These are phyloP conservation scores for Clonostachys sp. DNA, from an alignment of 2,329 filamentous ascomycete species.

Conservation along the genomic window DNA sequence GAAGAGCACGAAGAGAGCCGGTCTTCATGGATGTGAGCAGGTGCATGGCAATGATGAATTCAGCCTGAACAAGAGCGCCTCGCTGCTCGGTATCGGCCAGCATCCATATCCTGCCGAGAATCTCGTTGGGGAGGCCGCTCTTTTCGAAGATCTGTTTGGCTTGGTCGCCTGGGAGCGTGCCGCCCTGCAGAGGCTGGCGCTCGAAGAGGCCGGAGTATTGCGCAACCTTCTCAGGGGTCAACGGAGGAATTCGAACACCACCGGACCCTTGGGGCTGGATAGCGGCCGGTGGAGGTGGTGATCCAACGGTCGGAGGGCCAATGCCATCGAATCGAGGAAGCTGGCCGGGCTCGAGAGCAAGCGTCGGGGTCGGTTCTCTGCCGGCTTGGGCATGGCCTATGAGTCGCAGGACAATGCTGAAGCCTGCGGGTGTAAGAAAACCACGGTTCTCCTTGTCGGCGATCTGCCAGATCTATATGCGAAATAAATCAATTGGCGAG, in stretches of 20 bases:
- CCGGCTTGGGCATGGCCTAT: constrained; percentile 94
- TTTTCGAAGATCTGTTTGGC: constrained; percentile 96
- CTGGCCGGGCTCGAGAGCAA: constrained; percentile 83
- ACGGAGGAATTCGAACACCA: constrained; percentile 80
- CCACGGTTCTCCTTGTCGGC: constrained; percentile 95
- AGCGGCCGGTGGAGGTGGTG: constrained; percentile 38
- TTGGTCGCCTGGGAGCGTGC: constrained; percentile 73
- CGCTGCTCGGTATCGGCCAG: constrained; percentile 91
- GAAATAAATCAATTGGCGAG: neutral
- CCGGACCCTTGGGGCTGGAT: constrained; percentile 56
- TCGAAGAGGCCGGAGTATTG: constrained; percentile 92
- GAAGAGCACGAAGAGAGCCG: constrained; percentile 73
- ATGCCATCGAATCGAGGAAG: constrained; percentile 88
- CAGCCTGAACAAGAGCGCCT: constrained; percentile 78
- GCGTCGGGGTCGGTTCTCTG: constrained; percentile 71
- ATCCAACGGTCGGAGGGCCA: constrained; percentile 16
- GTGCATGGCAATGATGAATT: constrained; percentile 99
- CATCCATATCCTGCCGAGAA: constrained; percentile 93
- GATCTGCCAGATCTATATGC: constrained; percentile 89
- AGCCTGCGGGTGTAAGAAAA: constrained; percentile 86
- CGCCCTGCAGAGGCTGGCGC: constrained; percentile 72
- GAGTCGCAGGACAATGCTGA: constrained; percentile 86
- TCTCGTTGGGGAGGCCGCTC: constrained; percentile 82
- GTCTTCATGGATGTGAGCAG: constrained; percentile 88
- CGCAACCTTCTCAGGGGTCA: constrained; percentile 81